Evolutionary conservation across 352 stramenopile species (phyloP).

Genomic region (Globisporangium lucens): DNA sequence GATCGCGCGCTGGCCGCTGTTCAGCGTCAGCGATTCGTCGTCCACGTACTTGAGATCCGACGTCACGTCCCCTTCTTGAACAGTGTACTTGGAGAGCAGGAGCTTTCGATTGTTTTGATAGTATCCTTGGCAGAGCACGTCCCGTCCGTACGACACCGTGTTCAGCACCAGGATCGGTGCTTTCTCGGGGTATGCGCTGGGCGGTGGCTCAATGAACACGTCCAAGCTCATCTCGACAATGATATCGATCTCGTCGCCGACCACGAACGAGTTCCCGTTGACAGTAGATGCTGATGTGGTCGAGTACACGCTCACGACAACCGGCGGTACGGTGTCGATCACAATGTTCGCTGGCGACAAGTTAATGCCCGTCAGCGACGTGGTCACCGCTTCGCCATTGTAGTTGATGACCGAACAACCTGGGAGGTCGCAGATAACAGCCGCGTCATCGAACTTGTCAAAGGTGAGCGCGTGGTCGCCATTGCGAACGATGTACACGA

Average conservation of each 20-base stretch:
- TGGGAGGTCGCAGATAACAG: constrained; percentile 41
- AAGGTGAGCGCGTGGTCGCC: constrained; percentile 39
- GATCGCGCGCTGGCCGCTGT: constrained; percentile 73
- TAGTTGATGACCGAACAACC: constrained; percentile 67
- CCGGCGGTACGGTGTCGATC: constrained; percentile 54
- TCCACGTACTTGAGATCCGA: constrained; percentile 56
- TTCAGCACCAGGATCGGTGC: constrained; percentile 67
- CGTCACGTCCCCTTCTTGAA: constrained; percentile 50
- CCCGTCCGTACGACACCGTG: constrained; percentile 36
- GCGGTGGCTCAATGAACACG: constrained; percentile 77
- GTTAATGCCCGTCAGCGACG: constrained; percentile 39
- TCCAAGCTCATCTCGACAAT: constrained; percentile 70
- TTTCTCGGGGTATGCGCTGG: constrained; percentile 67
- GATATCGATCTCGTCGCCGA: constrained; percentile 78
- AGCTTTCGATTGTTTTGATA: constrained; percentile 48
- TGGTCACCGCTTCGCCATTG: constrained; percentile 38
- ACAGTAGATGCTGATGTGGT: constrained; percentile 45
- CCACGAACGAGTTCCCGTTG: constrained; percentile 67
- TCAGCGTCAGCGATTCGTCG: constrained; percentile 60
- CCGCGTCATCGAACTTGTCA: constrained; percentile 55
- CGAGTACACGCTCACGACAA: constrained; percentile 62
- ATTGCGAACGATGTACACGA: constrained; percentile 65
- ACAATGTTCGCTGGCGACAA: constrained; percentile 47
- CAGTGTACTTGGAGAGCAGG: constrained; percentile 71
- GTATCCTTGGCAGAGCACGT: constrained; percentile 60